Percentiles rank a stretch among this genome's conserved stretches.
These are phyloP conservation scores for Lachnellula suecica DNA, from an alignment of 2,329 filamentous ascomycete species.

Conservation along the genomic window DNA sequence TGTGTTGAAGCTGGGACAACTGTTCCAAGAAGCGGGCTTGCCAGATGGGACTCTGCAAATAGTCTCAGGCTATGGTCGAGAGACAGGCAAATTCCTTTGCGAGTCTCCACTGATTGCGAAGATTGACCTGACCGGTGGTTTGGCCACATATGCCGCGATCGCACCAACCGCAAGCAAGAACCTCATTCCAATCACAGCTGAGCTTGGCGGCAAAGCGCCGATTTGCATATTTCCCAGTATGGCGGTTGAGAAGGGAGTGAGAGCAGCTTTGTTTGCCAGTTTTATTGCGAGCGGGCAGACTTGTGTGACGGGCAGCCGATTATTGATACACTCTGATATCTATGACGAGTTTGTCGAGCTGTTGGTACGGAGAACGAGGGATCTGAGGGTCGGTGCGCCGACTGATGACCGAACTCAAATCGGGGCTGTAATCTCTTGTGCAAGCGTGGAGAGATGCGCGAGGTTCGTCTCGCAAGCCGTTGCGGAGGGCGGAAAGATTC, in stretches of 20 bases:
- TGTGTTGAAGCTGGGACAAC: slow-evolving; percentile 37
- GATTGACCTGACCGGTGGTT: slow-evolving; percentile 68
- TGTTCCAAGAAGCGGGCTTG: slow-evolving; percentile 42
- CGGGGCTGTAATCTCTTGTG: slow-evolving; percentile 61
- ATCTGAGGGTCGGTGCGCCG: slow-evolving; percentile 50
- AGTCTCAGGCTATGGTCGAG: slow-evolving; percentile 51
- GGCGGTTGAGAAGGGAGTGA: slow-evolving; percentile 60
- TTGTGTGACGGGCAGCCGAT: slow-evolving; percentile 53
- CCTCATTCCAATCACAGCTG: slow-evolving; percentile 68
- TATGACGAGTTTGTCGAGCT: slow-evolving; percentile 33
- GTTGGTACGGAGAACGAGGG: slow-evolving; percentile 37
- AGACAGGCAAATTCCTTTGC: slow-evolving; percentile 53
- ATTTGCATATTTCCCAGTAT: slow-evolving; percentile 63
- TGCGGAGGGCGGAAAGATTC: slow-evolving; percentile 37
- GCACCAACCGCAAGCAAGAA: slow-evolving; percentile 57
- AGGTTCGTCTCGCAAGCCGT: slow-evolving; percentile 31
- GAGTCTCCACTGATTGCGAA: slow-evolving; percentile 60
- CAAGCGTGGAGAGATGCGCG: slow-evolving; percentile 55
- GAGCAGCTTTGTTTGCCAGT: slow-evolving; percentile 44
- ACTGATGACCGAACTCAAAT: slow-evolving; percentile 58
- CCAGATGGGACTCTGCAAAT: slow-evolving; percentile 43
- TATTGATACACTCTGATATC: slow-evolving; percentile 49
- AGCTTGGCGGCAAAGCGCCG: slow-evolving; percentile 67
- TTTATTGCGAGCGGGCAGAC: slow-evolving; percentile 56
- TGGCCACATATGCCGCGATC: slow-evolving; percentile 63